Evolutionary conservation across 2,329 filamentous ascomycete species (phyloP), one percentile per base, ranked within the genome.

Genomic region (Aspergillus calidoustus): DNA sequence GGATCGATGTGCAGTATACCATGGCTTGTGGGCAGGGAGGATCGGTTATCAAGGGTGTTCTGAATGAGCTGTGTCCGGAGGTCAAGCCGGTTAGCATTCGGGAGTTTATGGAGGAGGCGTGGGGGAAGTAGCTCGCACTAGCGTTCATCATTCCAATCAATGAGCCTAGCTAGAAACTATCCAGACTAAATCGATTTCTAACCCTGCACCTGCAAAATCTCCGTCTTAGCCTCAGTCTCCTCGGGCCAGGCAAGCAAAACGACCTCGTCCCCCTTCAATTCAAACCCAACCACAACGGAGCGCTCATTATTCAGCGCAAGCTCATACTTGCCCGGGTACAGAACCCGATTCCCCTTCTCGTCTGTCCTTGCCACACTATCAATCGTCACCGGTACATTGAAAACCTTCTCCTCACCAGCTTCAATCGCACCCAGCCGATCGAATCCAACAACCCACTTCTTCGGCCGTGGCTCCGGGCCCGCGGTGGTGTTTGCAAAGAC

Each of bases 271-370:
- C 77, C 77, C 3, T 70, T 73, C 68, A 79, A 66, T 0, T 68
- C 72, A 22, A 80, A 74, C 7, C 64, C 59, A 13, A 71, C 51
- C 7, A 76, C 72, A 9, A 73, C 73, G 3, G 69, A 74, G 13
- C 75, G 68, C 63, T 81, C 77, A 62, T 74, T 74, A 58, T 81
- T 79, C 61, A 81, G 53, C 13, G 76, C 72, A 64, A 81, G 53
- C 49, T 75, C 72, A 64, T 81, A 81, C 9, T 71, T 73, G 0
- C 79, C 79, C 7, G 79, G 78, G 51, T 78, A 81, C 19, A 81
- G 57, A 11, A 80, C 68, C 7, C 71, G 67, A 55, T 80, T 76
- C 1, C 79, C 79, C 8, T 67, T 51, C 4, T 74, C 69, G 55
- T 80, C 76, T 0, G 73, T 75, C 5, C 79, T 66, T 0, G 77